phyloP scores from a whole-genome alignment of 1,284 basidiomycete genomes.

The Violaceomyces palustris region DNA sequence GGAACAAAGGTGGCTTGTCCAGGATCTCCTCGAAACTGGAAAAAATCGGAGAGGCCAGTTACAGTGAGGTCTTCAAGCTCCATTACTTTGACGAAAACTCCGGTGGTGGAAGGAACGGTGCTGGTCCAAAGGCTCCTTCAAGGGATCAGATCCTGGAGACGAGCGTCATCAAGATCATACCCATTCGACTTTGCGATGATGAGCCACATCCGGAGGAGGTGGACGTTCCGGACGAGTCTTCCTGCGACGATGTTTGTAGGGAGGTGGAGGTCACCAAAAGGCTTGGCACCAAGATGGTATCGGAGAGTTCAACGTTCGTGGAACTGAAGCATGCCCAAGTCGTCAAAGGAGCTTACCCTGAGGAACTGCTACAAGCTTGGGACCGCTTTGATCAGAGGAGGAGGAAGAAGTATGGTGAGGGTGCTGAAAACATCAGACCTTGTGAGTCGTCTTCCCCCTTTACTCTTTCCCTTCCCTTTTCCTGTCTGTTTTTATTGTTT shows the following conservation, averaged over 20 bases:
- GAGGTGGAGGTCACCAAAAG: constrained; percentile 80
- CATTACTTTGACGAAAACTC: neutral
- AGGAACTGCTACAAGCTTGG: constrained; percentile 73
- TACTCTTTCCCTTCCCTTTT: too few species aligned
- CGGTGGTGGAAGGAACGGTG: constrained; percentile 5
- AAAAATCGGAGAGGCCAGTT: constrained; percentile 94
- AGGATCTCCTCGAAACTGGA: too few species aligned
- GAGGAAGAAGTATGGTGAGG: constrained; percentile 56
- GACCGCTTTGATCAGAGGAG: constrained; percentile 65
- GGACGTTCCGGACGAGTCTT: constrained; percentile 51
- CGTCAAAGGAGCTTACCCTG: constrained; percentile 78
- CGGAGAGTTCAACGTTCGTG: constrained; percentile 21
- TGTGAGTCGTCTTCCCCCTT: too few species aligned
- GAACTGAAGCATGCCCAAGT: constrained; percentile 62
- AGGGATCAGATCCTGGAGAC: too few species aligned
- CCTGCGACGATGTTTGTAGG: constrained; percentile 68
- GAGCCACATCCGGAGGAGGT: constrained; percentile 11
- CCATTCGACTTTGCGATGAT: constrained; percentile 53
- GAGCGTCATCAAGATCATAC: constrained; percentile 79
- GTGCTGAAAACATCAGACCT: constrained; percentile 79
- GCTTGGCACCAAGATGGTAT: constrained; percentile 54
- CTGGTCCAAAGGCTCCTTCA: too few species aligned
- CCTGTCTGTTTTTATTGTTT: too few species aligned
- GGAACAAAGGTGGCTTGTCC: too few species aligned
- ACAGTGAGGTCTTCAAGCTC: constrained; percentile 83